A percentile compares a stretch with the other conserved stretches of the same genome.
phyloP scores from a whole-genome alignment of 805 yeast genomes.

The Kregervanrija delftensis region DNA sequence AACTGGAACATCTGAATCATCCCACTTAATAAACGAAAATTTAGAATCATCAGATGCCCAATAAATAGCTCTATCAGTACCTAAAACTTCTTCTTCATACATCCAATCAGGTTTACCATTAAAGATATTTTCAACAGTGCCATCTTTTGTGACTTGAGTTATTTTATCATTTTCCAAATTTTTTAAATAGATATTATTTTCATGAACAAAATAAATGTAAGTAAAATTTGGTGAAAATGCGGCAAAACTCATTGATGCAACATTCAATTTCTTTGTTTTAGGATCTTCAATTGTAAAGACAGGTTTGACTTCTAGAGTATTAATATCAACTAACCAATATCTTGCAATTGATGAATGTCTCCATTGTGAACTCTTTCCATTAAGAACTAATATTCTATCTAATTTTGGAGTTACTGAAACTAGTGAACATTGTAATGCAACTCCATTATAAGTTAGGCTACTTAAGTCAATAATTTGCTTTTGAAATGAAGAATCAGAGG shows the following conservation, averaged over 20 bases:
- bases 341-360: constrained; percentile 61
- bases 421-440: constrained; percentile 32
- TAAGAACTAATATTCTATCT: constrained; percentile 45
- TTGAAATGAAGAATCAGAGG: constrained; percentile 24
- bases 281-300: constrained; percentile 17
- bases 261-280: constrained; percentile 17
- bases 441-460: constrained; percentile 36
- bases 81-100: constrained; percentile 73
- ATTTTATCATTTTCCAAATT: constrained; percentile 23
- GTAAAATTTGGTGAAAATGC: constrained; percentile 58
- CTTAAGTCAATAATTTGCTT: constrained; percentile 25
- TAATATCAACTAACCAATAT: constrained; percentile 57
- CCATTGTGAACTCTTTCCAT: constrained; percentile 48
- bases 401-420: constrained; percentile 38
- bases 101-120: constrained; percentile 82
- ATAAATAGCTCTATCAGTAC: constrained; percentile 55
- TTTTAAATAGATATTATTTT: constrained; percentile 49
- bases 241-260: constrained; percentile 37
- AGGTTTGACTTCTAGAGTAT: constrained; percentile 20
- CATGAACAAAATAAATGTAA: constrained; percentile 47
- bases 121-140: constrained; percentile 37
- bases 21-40: constrained; percentile 46
- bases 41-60: constrained; percentile 62
- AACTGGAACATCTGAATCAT: constrained; percentile 53
- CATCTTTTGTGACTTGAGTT: constrained; percentile 42